phyloP scores from a whole-genome alignment of 208 protist genomes.

The Acanthamoeba castellanii region DNA sequence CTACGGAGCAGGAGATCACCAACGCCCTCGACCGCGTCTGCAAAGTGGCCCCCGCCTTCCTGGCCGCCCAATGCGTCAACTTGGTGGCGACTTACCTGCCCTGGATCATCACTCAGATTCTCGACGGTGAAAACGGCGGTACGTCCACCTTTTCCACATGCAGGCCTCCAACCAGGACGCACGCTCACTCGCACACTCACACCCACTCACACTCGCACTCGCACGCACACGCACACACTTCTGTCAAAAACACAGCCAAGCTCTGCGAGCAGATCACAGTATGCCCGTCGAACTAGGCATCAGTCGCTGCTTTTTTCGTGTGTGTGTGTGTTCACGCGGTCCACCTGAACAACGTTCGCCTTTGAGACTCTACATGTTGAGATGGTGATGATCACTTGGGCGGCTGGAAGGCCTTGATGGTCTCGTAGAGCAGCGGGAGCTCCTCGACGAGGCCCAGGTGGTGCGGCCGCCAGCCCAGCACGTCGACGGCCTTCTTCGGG shows the following conservation, averaged over 20 bases:
- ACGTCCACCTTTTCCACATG: background rate
- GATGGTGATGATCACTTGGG: background rate
- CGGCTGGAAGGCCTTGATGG: slow-evolving; percentile 36
- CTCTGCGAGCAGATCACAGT: background rate
- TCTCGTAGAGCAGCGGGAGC: slow-evolving; percentile 7
- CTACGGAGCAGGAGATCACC: background rate
- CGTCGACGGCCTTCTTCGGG: slow-evolving; percentile 43
- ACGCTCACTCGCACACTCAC: too few relatives aligned
- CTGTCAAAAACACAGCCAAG: background rate
- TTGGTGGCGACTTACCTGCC: background rate
- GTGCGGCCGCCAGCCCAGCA: slow-evolving; percentile 60
- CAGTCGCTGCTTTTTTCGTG: too few relatives aligned
- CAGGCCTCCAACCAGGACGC: too few relatives aligned
- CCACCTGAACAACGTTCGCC: too few relatives aligned
- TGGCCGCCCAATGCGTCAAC: background rate
- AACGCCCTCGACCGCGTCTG: background rate
- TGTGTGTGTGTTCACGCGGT: too few relatives aligned
- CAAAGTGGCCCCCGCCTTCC: background rate
- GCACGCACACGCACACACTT: too few relatives aligned
- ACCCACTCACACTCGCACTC: too few relatives aligned
- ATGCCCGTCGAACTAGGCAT: background rate
- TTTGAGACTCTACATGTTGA: too few relatives aligned
- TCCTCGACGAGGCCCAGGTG: slow-evolving; percentile 69
- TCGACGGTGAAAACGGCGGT: background rate
- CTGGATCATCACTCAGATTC: background rate